Percentiles rank a stretch among this genome's conserved stretches.
phyloP scores from a whole-genome alignment of 768 basidiomycete genomes.

The Sporobolomyces roseus region DNA sequence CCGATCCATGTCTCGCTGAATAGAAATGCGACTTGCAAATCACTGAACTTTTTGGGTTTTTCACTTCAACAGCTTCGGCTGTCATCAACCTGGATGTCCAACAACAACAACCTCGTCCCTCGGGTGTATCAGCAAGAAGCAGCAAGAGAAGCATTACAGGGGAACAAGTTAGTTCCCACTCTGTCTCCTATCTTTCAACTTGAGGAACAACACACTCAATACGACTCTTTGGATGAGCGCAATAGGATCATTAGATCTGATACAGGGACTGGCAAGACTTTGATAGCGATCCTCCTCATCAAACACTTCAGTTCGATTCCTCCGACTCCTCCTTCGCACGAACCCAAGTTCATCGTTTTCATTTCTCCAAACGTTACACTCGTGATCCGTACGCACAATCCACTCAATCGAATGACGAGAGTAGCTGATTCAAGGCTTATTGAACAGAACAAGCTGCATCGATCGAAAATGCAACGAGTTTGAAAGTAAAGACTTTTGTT shows the following conservation, averaged over 20 bases:
- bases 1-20: no score
- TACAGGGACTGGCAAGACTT: conserved; percentile 58
- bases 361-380: conserved; percentile 80
- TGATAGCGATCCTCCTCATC: conserved; percentile 63
- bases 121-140: conserved; percentile 17
- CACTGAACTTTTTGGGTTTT: neutral
- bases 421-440: neutral
- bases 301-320: conserved; percentile 64
- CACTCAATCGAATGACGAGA: neutral
- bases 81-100: neutral
- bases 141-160: neutral
- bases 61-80: neutral
- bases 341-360: conserved; percentile 63
- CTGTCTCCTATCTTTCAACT: neutral
- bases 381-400: conserved; percentile 67
- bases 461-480: neutral
- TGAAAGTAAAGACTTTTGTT: conserved; percentile 17
- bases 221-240: neutral
- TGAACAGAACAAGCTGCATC: conserved; percentile 19
- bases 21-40: no score
- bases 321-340: no score
- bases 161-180: conserved; percentile 10
- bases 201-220: neutral
- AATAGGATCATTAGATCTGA: conserved; percentile 30
- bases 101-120: conserved; percentile 11